Base-by-base conservation (phyloP, 2,329 filamentous ascomycete genomes). In the Leptosphaerulina australis region DNA sequence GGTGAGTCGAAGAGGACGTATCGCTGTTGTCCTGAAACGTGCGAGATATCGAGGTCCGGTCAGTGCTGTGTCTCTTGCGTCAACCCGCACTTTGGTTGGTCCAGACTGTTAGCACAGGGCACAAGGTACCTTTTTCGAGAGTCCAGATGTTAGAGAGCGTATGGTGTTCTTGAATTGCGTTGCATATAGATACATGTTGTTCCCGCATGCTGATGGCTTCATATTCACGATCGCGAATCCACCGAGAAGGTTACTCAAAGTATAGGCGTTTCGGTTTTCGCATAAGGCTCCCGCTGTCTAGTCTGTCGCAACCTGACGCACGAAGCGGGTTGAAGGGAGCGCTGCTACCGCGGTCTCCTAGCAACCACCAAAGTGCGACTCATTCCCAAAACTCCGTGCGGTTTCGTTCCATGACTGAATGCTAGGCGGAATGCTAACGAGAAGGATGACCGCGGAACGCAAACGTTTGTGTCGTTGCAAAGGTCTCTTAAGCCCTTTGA, bases 181-280 rank as follows among this genome's bases (percentile, higher is more conserved):
- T 36, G 47, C 15, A 30, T 44, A 50, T 50, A 50, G 47, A 44
- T 50, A 50, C 39, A 40, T 20, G 26, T 24, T 25, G 10, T 38
- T 34, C 17, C 29, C 33, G 33, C 22, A 12, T 44, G 14, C 26
- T 29, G 17, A 33, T 26, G 15, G 15, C 7, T 12, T 17, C 4
- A 10, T 15, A 15, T 36, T 15, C n/a, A 15, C 8, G 5, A 22
- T 17, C 14, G 6, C n/a, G 14, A n/a, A 15, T 22, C 14, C n/a
- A 22, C 22, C 17, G 15, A n/a, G n/a, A 7, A 21, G 1, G 17
- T n/a, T 20, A 6, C 4, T 12, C 5, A 10, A 7, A 10, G 17
- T 33, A 18, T 5, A 9, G 11, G 10, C 17, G 17, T 5, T 1
- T 18, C 30, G 5, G 9, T 7, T 9, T 5, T 5, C 10, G 7